Evolutionary conservation across 2,329 filamentous ascomycete genomes (phyloP).

Genomic region (Apiospora sp.): DNA sequence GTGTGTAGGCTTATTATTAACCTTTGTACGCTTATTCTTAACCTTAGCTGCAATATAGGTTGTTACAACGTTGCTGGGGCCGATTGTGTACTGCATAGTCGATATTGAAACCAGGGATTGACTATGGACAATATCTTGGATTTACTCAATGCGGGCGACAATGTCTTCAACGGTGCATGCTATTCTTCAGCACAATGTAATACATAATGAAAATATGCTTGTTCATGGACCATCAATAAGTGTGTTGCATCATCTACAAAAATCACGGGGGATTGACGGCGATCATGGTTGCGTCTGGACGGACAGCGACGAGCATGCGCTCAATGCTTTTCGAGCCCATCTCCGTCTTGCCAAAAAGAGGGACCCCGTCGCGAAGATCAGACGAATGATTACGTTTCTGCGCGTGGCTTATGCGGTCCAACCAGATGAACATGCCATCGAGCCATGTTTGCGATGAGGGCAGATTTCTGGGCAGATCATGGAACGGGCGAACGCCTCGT

Average conservation of each 20-base stretch:
- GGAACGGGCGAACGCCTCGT: neutral
- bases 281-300: neutral
- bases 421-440: constrained; percentile 12
- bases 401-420: neutral
- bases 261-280: neutral
- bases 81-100: neutral
- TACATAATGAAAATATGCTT: neutral
- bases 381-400: constrained; percentile 13
- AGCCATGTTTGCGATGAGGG: neutral
- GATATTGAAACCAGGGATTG: neutral
- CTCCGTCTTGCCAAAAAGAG: neutral
- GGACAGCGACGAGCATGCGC: neutral
- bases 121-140: neutral
- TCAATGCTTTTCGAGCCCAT: neutral
- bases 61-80: neutral
- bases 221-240: neutral
- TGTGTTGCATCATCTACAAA: constrained; percentile 12
- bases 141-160: too few species aligned
- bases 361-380: neutral
- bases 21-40: neutral
- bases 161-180: neutral
- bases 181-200: neutral
- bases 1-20: constrained; percentile 6
- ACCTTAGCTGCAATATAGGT: neutral
- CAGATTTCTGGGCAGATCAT: neutral